Evolutionary conservation across 768 basidiomycete genomes (phyloP).

Genomic region (Hygrocybe coccinea): DNA sequence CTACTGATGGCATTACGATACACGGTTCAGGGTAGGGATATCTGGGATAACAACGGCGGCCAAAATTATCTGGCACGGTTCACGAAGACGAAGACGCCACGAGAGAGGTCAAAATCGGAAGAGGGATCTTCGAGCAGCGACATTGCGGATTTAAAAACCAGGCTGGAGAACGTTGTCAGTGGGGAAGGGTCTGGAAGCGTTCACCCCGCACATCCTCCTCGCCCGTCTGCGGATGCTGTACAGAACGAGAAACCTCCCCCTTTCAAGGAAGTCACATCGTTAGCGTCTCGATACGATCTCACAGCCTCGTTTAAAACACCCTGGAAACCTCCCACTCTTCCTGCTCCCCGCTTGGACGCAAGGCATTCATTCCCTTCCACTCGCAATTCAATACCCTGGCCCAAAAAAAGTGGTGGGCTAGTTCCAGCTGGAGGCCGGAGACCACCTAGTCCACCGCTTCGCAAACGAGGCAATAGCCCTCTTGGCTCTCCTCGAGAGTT

Average conservation of each 20-base stretch:
- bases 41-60: constrained; percentile 89
- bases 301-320: constrained; percentile 45
- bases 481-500: constrained; percentile 53
- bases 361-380: constrained; percentile 31
- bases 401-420: constrained; percentile 19
- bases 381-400: constrained; percentile 38
- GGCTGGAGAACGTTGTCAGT: constrained; percentile 61
- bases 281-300: constrained; percentile 57
- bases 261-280: constrained; percentile 38
- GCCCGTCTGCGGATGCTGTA: constrained; percentile 17
- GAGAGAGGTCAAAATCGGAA: constrained; percentile 18
- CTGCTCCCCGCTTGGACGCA: constrained; percentile 21
- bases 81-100: constrained; percentile 31
- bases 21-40: constrained; percentile 62
- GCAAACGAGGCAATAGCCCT: background rate
- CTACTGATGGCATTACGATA: constrained; percentile 77
- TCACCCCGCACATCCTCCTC: constrained; percentile 14
- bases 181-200: constrained; percentile 25
- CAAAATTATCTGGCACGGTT: constrained; percentile 78
- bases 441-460: constrained; percentile 11
- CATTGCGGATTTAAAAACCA: constrained; percentile 58
- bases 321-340: constrained; percentile 35
- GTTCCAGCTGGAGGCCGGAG: background rate
- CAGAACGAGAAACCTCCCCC: constrained; percentile 11
- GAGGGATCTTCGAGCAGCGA: constrained; percentile 39